phyloP scores from a whole-genome alignment of 257 asterid species.

The Penstemon davidsonii region DNA sequence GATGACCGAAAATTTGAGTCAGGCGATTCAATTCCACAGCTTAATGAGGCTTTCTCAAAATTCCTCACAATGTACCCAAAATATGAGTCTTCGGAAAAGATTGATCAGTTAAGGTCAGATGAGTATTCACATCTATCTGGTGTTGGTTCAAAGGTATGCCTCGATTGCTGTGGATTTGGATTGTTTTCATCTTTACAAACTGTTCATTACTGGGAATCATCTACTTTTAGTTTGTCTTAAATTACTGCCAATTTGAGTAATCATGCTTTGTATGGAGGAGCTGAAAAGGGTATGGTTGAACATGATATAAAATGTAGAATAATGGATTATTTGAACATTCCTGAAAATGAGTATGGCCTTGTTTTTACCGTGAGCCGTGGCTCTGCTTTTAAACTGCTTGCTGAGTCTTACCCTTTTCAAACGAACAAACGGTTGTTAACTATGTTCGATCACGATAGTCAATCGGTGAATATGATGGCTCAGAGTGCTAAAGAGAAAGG shows the following conservation, averaged over 20 bases:
- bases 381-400: conserved; percentile 85
- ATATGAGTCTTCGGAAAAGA: conserved; percentile 77
- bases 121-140: conserved; percentile 81
- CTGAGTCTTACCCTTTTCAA: conserved; percentile 91
- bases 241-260: conserved; percentile 94
- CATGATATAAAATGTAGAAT: conserved; percentile 82
- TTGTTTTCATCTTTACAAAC: conserved; percentile 89
- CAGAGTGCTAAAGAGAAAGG: conserved; percentile 96
- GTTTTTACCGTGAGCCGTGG: conserved; percentile 99
- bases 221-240: conserved; percentile 91
- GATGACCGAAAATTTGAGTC: conserved; percentile 78
- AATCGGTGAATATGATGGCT: conserved; percentile 95
- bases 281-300: conserved; percentile 78
- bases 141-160: conserved; percentile 77
- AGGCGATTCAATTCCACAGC: conserved; percentile 62
- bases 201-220: conserved; percentile 94
- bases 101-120: conserved; percentile 86
- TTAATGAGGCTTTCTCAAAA: conserved; percentile 68
- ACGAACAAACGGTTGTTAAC: conserved; percentile 89
- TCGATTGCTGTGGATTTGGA: conserved; percentile 97
- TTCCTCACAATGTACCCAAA: conserved; percentile 92
- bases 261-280: conserved; percentile 97
- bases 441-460: conserved; percentile 98
- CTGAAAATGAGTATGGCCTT: conserved; percentile 92
- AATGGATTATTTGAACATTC: conserved; percentile 96